Base-by-base conservation (phyloP, 2,329 filamentous ascomycete genomes). In the Colletotrichum cereale region DNA sequence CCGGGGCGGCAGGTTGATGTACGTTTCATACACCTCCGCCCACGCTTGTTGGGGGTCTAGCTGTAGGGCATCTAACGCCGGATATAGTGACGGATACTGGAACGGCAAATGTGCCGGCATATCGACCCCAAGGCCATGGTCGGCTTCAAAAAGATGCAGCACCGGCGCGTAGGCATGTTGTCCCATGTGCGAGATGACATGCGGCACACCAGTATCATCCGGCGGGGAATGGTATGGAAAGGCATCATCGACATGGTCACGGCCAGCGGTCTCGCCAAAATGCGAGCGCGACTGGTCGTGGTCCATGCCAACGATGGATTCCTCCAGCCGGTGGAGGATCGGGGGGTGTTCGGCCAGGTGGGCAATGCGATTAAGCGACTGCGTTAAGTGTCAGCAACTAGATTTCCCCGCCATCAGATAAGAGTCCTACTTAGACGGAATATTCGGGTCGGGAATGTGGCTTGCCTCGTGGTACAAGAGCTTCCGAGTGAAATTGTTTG, bases 301-400 rank as follows among this genome's bases (percentile, higher is more conserved):
- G 14, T 65, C 36, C 62, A 65, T 65, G 62, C 5, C 14, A 8
- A 18, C 29, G 38, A 44, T 24, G 62, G 21, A 14, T 16, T 57
- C 18, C 40, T 7, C 24, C 47, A 26, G 18, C 10, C 11, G 21
- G 11, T 2, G n/a, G 47, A 16, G 4, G 24, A 24, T n/a, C 21
- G 6, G 44, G 34, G 2, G 11, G 24, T 21, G 47, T 21, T 50
- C 21, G n/a, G n/a, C 5, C 31, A 34, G 34, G 34, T 18, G 29
- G 24, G 11, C n/a, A 14, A 34, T 16, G 31, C 31, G 14, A 10
- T 6, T 21, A 14, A 38, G 2, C 5, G 14, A 21, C 53, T 56
- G n/a, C 12, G 53, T 34, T n/a, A n/a, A n/a, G 5, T 14, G n/a
- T 56, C 11, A 38, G 34, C 53, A 56, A 24, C 34, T 18, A 7